These are phyloP conservation scores for Aspergillus sp. DNA, from an alignment of 2,329 filamentous ascomycete genomes.

Conservation along the genomic window DNA sequence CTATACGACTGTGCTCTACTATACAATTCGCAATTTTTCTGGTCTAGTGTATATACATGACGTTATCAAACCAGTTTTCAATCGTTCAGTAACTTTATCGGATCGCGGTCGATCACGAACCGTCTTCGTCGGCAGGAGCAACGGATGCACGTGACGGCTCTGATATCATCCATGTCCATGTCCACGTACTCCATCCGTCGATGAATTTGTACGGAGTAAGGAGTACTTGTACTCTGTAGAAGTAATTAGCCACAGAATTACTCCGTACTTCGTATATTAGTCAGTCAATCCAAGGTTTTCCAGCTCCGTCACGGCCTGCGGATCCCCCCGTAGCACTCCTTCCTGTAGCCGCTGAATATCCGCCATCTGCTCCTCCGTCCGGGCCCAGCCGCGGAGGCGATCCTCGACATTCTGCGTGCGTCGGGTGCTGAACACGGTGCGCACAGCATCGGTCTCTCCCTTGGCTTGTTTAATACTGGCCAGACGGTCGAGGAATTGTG, in stretches of 20 bases:
- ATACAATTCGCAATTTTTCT: no score
- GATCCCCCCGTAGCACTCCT: slow-evolving; percentile 29
- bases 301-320: slow-evolving; percentile 25
- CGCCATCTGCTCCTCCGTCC: slow-evolving; percentile 29
- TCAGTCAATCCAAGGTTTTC: slow-evolving; percentile 19
- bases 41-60: neutral
- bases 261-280: neutral
- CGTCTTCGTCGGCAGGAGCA: neutral
- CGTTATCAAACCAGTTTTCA: neutral
- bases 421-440: slow-evolving; percentile 47
- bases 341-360: slow-evolving; percentile 31
- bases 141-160: neutral
- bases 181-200: no score
- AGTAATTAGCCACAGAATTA: no score
- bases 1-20: neutral
- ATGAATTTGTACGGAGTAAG: no score
- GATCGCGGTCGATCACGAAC: neutral
- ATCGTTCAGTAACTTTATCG: neutral
- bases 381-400: slow-evolving; percentile 29
- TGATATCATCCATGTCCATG: neutral
- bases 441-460: slow-evolving; percentile 58
- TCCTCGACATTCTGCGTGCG: slow-evolving; percentile 26
- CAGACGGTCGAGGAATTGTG: slow-evolving; percentile 55
- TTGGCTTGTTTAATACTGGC: slow-evolving; percentile 56
- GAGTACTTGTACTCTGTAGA: neutral